Conservation (phyloP, 768 basidiomycete genomes). For the Antrodiella citrinella region DNA sequence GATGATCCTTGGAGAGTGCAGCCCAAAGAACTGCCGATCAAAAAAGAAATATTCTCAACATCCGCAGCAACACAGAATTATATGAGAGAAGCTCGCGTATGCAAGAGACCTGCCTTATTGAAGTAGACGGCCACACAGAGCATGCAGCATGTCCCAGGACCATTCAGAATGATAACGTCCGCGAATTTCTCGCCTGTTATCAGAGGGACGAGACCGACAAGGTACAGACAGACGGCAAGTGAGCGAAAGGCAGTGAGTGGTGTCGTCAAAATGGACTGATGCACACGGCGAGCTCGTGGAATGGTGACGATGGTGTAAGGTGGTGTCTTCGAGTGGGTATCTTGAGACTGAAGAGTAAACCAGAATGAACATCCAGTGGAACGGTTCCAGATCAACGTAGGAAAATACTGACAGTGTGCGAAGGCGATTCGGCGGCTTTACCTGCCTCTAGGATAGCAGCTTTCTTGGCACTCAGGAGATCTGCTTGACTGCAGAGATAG, state of each 20-base stretch:
- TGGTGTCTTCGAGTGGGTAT: slow-evolving; percentile 6
- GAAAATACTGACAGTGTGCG: slow-evolving; percentile 14
- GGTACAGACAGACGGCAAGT: slow-evolving; percentile 50
- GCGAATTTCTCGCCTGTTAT: slow-evolving; percentile 32
- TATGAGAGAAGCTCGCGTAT: slow-evolving; percentile 5
- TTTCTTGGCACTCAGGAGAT: slow-evolving; percentile 68
- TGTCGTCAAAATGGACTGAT: slow-evolving; percentile 68
- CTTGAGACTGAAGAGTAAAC: slow-evolving; percentile 5
- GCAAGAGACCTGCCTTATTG: slow-evolving; percentile 48
- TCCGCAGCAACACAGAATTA: background rate
- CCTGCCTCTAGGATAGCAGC: slow-evolving; percentile 53
- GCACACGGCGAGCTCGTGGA: slow-evolving; percentile 83
- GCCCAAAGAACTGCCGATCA: slow-evolving; percentile 56
- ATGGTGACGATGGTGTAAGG: slow-evolving; percentile 53
- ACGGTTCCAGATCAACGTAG: background rate
- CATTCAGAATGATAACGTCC: slow-evolving; percentile 83
- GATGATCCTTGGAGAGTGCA: slow-evolving; percentile 63
- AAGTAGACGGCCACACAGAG: slow-evolving; percentile 65
- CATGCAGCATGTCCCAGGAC: slow-evolving; percentile 88
- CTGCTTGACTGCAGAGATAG: slow-evolving; percentile 80
- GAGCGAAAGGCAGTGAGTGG: slow-evolving; percentile 58
- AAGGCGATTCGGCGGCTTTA: slow-evolving; percentile 20
- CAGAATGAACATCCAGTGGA: slow-evolving; percentile 1
- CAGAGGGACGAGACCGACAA: slow-evolving; percentile 49
- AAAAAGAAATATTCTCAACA: background rate